These are phyloP conservation scores for Persicaria tinctoria DNA, from an alignment of 148 eudicot species.

Conservation along the genomic window DNA sequence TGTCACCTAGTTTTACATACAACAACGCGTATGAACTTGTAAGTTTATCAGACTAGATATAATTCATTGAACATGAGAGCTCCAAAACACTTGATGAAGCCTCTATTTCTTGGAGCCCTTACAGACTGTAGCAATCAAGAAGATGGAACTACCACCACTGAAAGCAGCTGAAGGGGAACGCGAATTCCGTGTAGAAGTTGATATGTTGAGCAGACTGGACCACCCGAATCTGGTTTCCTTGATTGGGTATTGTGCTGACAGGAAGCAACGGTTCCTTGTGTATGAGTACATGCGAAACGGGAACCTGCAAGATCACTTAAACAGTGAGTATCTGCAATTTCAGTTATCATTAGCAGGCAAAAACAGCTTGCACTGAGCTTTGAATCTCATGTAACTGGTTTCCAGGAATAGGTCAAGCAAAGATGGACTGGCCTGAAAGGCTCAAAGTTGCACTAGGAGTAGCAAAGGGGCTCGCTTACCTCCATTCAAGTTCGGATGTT, in stretches of 20 bases:
- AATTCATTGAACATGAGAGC: neutral
- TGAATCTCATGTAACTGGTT: conserved; percentile 8
- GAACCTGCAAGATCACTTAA: conserved; percentile 85
- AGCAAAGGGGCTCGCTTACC: conserved; percentile 92
- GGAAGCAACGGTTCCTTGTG: conserved; percentile 79
- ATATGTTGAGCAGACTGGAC: conserved; percentile 84
- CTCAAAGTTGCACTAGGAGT: conserved; percentile 93
- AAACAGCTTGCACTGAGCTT: neutral
- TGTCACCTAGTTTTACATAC: conserved; percentile 10
- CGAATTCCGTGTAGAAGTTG: conserved; percentile 90
- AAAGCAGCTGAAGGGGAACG: conserved; percentile 88
- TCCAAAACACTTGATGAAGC: neutral
- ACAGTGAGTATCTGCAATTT: conserved; percentile 35
- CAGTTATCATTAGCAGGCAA: neutral
- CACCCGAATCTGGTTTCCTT: conserved; percentile 85
- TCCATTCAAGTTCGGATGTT: conserved; percentile 81
- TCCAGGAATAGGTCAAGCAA: conserved; percentile 47
- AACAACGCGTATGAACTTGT: neutral
- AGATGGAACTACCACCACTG: conserved; percentile 75
- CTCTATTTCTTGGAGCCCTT: conserved; percentile 13
- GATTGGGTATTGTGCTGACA: conserved; percentile 90
- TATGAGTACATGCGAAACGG: conserved; percentile 84
- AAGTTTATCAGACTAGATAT: neutral
- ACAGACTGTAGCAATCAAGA: conserved; percentile 97
- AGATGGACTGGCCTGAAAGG: conserved; percentile 86